phyloP scores from a whole-genome alignment of 2,329 filamentous ascomycete species.

The Tolypocladium amazonense region DNA sequence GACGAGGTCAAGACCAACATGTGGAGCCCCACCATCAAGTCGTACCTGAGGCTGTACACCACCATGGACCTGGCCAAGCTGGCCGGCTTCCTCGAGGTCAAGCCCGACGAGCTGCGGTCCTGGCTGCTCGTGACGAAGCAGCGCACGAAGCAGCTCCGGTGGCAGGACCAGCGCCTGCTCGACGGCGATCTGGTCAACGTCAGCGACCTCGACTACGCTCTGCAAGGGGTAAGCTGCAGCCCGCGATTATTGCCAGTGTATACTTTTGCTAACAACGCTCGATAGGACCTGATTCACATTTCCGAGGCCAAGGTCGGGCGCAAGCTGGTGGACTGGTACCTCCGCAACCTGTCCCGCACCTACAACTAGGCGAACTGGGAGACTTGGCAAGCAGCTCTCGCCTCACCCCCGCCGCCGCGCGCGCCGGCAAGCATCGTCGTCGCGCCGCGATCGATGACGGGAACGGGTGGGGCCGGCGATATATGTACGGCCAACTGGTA shows the following conservation, averaged over 20 bases:
- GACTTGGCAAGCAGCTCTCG: neutral
- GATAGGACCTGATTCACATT: constrained; percentile 89
- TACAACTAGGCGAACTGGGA: constrained; percentile 46
- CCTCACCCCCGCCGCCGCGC: neutral
- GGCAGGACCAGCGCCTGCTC: constrained; percentile 76
- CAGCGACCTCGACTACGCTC: constrained; percentile 92
- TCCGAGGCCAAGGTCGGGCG: constrained; percentile 97
- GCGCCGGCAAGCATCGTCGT: neutral
- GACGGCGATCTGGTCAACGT: constrained; percentile 90
- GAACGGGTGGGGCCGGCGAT: constrained; percentile 5
- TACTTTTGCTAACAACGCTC: constrained; percentile 10
- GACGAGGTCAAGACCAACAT: constrained; percentile 99
- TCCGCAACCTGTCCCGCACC: constrained; percentile 89
- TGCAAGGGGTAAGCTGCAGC: constrained; percentile 66
- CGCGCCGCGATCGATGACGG: constrained; percentile 2
- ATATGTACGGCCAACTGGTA: constrained; percentile 20
- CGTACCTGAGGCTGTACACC: constrained; percentile 96
- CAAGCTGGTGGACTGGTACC: constrained; percentile 97
- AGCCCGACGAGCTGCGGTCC: constrained; percentile 88
- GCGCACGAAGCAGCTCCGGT: constrained; percentile 90
- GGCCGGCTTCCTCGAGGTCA: constrained; percentile 90
- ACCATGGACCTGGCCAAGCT: constrained; percentile 99
- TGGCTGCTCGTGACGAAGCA: constrained; percentile 98
- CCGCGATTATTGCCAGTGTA: constrained; percentile 13
- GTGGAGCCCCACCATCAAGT: constrained; percentile 95